Evolutionary conservation across 2,329 filamentous ascomycete genomes (phyloP).

Genomic region (Tolypocladium nubicola): DNA sequence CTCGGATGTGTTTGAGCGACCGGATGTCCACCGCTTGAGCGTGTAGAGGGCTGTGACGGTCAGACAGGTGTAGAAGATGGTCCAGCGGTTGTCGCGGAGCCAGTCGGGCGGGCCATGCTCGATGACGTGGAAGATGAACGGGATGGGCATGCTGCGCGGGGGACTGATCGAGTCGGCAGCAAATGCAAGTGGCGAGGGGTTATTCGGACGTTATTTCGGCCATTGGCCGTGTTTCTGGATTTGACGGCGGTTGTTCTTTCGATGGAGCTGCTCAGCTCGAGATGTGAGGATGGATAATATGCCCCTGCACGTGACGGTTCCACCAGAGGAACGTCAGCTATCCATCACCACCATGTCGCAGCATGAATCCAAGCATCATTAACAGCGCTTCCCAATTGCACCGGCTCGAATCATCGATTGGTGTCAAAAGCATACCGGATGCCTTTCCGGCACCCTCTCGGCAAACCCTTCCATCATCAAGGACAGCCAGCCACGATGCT

Average conservation of each 20-base stretch:
- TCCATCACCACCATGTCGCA: too few relatives aligned
- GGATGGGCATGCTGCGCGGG: conserved; percentile 36
- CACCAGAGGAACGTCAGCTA: too few relatives aligned
- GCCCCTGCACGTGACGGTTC: background rate
- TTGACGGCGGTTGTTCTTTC: background rate
- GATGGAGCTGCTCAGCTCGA: background rate
- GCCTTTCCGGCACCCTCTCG: too few relatives aligned
- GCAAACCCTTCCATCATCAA: background rate
- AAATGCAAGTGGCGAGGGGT: background rate
- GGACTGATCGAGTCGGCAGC: background rate
- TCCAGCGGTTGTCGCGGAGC: conserved; percentile 33
- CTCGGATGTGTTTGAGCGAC: conserved; percentile 63
- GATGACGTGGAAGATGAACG: conserved; percentile 35
- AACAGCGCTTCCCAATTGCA: too few relatives aligned
- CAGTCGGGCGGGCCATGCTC: conserved; percentile 38
- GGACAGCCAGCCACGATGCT: background rate
- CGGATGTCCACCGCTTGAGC: conserved; percentile 67
- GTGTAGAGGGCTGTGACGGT: conserved; percentile 28
- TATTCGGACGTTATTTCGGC: background rate
- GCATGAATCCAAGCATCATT: too few relatives aligned
- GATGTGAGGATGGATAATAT: background rate
- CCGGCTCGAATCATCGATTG: background rate
- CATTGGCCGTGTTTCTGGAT: background rate
- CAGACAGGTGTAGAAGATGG: conserved; percentile 27
- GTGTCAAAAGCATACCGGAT: too few relatives aligned